Percentiles rank a stretch among this genome's conserved stretches.
Conservation (phyloP, 768 basidiomycete genomes). For the Coprinopsis sp. region DNA sequence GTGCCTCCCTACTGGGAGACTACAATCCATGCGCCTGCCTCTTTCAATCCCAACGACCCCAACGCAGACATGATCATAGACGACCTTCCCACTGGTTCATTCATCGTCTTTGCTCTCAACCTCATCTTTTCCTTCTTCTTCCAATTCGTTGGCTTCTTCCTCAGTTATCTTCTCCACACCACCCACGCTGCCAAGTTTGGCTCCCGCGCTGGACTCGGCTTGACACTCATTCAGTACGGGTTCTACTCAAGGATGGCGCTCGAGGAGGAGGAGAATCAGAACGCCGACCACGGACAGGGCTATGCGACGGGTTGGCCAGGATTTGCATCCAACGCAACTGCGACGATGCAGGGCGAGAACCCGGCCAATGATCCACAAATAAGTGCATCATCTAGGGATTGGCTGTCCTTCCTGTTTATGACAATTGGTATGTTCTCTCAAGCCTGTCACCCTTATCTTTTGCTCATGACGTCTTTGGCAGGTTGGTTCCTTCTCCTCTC, state of each 20-base stretch:
- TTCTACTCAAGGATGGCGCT: slow-evolving; percentile 55
- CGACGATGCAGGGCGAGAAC: slow-evolving; percentile 12
- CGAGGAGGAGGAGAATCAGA: slow-evolving; percentile 20
- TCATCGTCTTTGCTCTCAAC: slow-evolving; percentile 70
- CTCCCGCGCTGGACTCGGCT: slow-evolving; percentile 90
- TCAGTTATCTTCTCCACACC: slow-evolving; percentile 89
- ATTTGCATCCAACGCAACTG: background rate
- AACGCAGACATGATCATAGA: slow-evolving; percentile 75
- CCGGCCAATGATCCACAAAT: slow-evolving; percentile 24
- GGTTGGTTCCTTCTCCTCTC: slow-evolving; percentile 92
- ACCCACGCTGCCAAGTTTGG: slow-evolving; percentile 94
- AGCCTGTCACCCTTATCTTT: background rate
- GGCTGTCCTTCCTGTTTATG: slow-evolving; percentile 91
- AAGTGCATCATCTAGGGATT: slow-evolving; percentile 62
- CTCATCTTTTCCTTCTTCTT: slow-evolving; percentile 90
- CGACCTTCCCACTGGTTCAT: slow-evolving; percentile 80
- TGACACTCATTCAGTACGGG: slow-evolving; percentile 92
- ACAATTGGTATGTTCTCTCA: slow-evolving; percentile 53
- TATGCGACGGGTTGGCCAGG: background rate
- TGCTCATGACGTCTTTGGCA: slow-evolving; percentile 21
- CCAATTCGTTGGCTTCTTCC: slow-evolving; percentile 90
- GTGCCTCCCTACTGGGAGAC: slow-evolving; percentile 98
- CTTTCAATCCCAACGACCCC: slow-evolving; percentile 39
- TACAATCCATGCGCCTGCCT: slow-evolving; percentile 76
- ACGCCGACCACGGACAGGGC: slow-evolving; percentile 9